Base-by-base conservation (phyloP, 352 stramenopile species). In the Phytophthora niederhauseri region DNA sequence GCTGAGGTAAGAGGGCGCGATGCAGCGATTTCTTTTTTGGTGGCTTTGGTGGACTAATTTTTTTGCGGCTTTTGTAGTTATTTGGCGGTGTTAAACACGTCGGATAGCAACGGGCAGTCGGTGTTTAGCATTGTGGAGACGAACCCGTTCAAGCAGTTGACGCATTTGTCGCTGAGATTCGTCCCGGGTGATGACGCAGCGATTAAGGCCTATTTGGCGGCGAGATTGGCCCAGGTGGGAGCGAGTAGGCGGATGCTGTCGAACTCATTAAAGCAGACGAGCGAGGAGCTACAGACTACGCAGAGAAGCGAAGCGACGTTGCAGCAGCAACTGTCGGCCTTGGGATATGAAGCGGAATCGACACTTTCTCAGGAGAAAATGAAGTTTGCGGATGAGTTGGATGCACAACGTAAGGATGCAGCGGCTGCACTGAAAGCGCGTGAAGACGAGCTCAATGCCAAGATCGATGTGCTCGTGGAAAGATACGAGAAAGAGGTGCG, bases 121-220 rank as follows among this genome's bases (percentile, higher is more conserved):
- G 70, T 92, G 19, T 98, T 98, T 70, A 96, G 87, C 34, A 93
- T 98, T 48, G 91, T 98, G 45, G 95, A 98, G 79, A 97, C 94
- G 20, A 98, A 98, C 57, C 85, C 72, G 22, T 98, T 98, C 82
- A 98, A 98, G 80, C 89, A 98, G 68, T 68, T 98, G 61, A 98
- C 92, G 52, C 95, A 98, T 63, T 73, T 98, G 14, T 97, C 89
- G 43, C 77, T 98, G 15, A 72, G 80, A 45, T 97, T 98, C 63
- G 73, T 77, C 24, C 81, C 89, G 3, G 93, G 92, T 24, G 86
- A 98, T 57, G 95, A 98, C 69, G 76, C 79, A 1, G 77, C 82
- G 4, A 92, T 98, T 67, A 98, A 98, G 66, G 68, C 85, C 36
- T 98, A 98, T 68, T 72, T 98, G 17, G 94, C 95, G 4, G 82